A percentile compares a stretch with the other conserved stretches of the same genome.
phyloP scores from a whole-genome alignment of 441 rosid species.

The Euphorbia celastroides region DNA sequence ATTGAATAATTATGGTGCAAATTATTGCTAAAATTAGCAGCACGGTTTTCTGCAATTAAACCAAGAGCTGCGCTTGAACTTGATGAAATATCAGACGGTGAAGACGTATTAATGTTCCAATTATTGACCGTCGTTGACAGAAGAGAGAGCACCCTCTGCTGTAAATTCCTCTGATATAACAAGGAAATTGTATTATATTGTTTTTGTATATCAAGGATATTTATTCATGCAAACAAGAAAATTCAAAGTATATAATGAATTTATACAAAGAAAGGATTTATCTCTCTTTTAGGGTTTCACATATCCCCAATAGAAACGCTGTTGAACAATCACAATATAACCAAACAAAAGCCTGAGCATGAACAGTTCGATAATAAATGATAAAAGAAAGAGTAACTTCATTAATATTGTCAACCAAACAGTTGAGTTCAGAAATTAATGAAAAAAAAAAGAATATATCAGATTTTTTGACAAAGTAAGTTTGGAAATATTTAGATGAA shows the following conservation, averaged over 20 bases:
- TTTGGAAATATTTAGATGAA: too few species aligned
- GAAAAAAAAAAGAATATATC: too few species aligned
- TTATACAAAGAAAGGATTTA: neutral
- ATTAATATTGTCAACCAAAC: too few species aligned
- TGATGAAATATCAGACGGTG: conserved; percentile 40
- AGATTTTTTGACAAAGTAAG: neutral
- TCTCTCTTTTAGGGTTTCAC: neutral
- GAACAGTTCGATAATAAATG: too few species aligned
- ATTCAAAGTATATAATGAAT: too few species aligned
- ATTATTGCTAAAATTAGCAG: conserved; percentile 25
- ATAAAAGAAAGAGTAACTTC: too few species aligned
- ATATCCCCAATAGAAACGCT: neutral
- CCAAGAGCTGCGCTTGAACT: conserved; percentile 46
- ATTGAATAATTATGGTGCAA: conserved; percentile 14
- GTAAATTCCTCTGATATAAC: conserved; percentile 11
- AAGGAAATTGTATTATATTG: too few species aligned
- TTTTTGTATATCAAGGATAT: too few species aligned
- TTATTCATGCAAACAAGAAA: too few species aligned
- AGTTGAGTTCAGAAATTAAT: too few species aligned
- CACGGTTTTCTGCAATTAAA: conserved; percentile 46
- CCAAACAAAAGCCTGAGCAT: too few species aligned
- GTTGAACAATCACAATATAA: neutral
- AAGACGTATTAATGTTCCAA: conserved; percentile 16
- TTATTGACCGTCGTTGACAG: conserved; percentile 43
- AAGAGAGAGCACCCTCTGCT: conserved; percentile 56